These are phyloP conservation scores for Fusarium sp. DNA, from an alignment of 2,329 filamentous ascomycete species.

Conservation along the genomic window DNA sequence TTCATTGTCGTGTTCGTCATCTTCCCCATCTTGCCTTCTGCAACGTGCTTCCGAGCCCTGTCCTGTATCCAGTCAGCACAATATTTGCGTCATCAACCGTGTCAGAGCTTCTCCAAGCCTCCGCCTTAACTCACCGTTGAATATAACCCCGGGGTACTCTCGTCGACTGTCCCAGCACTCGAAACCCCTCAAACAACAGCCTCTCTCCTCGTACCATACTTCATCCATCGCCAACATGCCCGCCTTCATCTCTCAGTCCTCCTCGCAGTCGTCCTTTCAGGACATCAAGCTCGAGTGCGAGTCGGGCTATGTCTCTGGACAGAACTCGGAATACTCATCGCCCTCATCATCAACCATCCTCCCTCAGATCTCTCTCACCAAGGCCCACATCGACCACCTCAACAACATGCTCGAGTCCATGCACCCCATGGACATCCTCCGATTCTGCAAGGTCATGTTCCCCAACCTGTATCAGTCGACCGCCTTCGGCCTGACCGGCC, in stretches of 20 bases:
- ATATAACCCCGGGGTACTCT: slow-evolving; percentile 39
- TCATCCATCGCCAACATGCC: slow-evolving; percentile 50
- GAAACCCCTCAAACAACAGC: slow-evolving; percentile 40
- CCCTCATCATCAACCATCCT: slow-evolving; percentile 57
- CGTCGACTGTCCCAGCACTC: slow-evolving; percentile 25
- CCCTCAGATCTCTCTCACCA: slow-evolving; percentile 86
- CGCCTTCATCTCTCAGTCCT: slow-evolving; percentile 52
- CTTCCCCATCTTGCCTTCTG: slow-evolving; percentile 28
- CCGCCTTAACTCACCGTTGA: slow-evolving; percentile 18
- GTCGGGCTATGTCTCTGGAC: slow-evolving; percentile 84
- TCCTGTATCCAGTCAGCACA: slow-evolving; percentile 40
- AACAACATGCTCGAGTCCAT: slow-evolving; percentile 91
- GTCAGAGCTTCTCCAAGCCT: slow-evolving; percentile 13
- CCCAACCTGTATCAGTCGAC: slow-evolving; percentile 91
- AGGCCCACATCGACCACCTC: slow-evolving; percentile 88
- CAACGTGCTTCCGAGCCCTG: slow-evolving; percentile 36
- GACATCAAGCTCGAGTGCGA: slow-evolving; percentile 67
- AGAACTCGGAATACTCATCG: slow-evolving; percentile 55
- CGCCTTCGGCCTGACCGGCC: slow-evolving; percentile 83
- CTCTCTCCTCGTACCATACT: slow-evolving; percentile 15
- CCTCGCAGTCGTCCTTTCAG: slow-evolving; percentile 55
- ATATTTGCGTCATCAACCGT: slow-evolving; percentile 42
- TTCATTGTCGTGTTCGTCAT: slow-evolving; percentile 36
- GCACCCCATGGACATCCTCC: slow-evolving; percentile 89
- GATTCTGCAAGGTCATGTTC: slow-evolving; percentile 91